Percentiles rank a stretch among this genome's conserved stretches.
phyloP scores from a whole-genome alignment of 345 rosid species.

The Capsella bursapastoris region DNA sequence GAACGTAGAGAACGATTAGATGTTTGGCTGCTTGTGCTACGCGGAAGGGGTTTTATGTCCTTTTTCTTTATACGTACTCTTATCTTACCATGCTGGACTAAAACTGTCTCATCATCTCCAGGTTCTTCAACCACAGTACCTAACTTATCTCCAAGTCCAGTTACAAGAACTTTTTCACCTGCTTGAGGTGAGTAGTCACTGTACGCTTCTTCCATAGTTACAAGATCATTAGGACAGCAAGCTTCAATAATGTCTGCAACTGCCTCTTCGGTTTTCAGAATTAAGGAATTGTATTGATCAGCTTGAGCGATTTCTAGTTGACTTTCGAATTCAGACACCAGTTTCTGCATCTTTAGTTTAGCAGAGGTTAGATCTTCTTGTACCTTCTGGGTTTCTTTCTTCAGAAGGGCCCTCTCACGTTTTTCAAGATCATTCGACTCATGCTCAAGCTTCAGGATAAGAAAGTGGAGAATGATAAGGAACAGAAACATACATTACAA shows the following conservation, averaged over 20 bases:
- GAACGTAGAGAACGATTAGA: constrained; percentile 42
- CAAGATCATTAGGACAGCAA: constrained; percentile 49
- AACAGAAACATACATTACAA: constrained; percentile 22
- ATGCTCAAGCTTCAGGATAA: constrained; percentile 58
- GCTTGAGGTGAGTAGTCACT: constrained; percentile 53
- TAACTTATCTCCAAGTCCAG: constrained; percentile 71
- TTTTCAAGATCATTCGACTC: constrained; percentile 74
- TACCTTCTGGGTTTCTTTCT: constrained; percentile 60
- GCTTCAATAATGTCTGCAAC: constrained; percentile 69
- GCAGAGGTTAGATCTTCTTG: constrained; percentile 64
- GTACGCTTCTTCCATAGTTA: constrained; percentile 44
- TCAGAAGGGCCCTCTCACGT: constrained; percentile 61
- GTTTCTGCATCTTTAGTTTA: constrained; percentile 55
- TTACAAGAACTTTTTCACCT: constrained; percentile 82
- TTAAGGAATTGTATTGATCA: constrained; percentile 63
- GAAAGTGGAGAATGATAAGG: background rate
- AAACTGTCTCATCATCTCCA: constrained; percentile 62
- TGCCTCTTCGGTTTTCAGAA: constrained; percentile 63
- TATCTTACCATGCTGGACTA: constrained; percentile 85
- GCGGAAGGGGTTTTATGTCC: constrained; percentile 54
- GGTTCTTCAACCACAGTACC: constrained; percentile 77
- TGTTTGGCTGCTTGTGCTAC: constrained; percentile 38
- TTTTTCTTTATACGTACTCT: constrained; percentile 72
- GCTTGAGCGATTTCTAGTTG: constrained; percentile 50
- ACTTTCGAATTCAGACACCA: constrained; percentile 62